Base-by-base conservation (phyloP, 495 filamentous ascomycete species). In the Lasiosphaeria miniovina region DNA sequence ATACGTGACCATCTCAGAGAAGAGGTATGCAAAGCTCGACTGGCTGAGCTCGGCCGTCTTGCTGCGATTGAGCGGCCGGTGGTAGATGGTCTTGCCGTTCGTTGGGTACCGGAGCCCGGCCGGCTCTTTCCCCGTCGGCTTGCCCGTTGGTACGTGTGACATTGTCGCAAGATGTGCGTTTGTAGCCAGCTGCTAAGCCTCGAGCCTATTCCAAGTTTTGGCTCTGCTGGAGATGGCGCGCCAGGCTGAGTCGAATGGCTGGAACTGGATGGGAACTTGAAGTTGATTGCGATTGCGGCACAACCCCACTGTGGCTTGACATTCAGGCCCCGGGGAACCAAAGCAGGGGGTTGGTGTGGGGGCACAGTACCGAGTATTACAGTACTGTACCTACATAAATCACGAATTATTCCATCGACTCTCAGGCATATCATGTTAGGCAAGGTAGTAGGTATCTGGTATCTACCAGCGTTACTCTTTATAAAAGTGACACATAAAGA, bases 81-180 rank as follows among this genome's bases (percentile, higher is more conserved):
- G 91, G 75, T 98, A 99, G 75, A 99, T 97, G 52, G 92, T 96
- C 75, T 97, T 97, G 75, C 90, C 90, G 70, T 88, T 94, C 33
- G 90, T 89, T n/a, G 94, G 92, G 65, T 96, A 90, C 60, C 92
- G 89, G 52, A 98, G 88, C n/a, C 89, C 90, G 15, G 52, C 50
- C 14, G 34, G 31, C 33, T 52, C 33, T 38, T 52, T 52, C 33
- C 50, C 34, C 34, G 50, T 34, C 50, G 50, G 33, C 34, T 52
- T 52, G 36, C 50, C 50, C 38, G 35, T 49, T 38, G 56, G n/a
- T 50, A 57, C n/a, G 55, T 57, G 55, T 34, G 49, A 32, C 49
- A 51, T 51, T 32, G n/a, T 33, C 3, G 12, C 4, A 7, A 51
- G 24, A 4, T 33, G 49, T 31, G 17, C 24, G 12, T 46, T 46